Percentiles rank a stretch among this genome's conserved stretches.
These are phyloP conservation scores for Chenopodium formosanum DNA, from an alignment of 148 eudicot species.

Conservation along the genomic window DNA sequence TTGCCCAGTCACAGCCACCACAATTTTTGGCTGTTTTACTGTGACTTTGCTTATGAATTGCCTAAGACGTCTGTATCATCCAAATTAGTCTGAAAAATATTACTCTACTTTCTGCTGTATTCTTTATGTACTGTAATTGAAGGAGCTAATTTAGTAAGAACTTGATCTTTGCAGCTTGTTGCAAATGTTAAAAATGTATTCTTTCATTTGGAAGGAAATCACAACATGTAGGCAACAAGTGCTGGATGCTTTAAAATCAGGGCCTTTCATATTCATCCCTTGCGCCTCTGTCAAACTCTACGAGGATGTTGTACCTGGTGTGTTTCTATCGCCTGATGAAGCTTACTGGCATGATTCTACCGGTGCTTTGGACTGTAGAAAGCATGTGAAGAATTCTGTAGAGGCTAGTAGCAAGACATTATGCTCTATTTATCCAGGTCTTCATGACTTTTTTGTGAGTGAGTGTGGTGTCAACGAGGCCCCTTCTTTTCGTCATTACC, in stretches of 20 bases:
- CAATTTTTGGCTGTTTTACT: no score
- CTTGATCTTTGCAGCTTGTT: constrained; percentile 50
- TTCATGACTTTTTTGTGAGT: constrained; percentile 75
- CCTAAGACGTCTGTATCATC: no score
- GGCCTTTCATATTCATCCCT: constrained; percentile 82
- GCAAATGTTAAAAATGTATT: constrained; percentile 83
- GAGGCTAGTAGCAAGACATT: constrained; percentile 41
- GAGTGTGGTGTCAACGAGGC: constrained; percentile 77
- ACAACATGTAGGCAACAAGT: constrained; percentile 51
- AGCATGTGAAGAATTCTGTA: constrained; percentile 28
- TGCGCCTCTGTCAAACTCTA: constrained; percentile 30
- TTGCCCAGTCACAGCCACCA: no score
- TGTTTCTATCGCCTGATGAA: constrained; percentile 56
- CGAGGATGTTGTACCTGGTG: constrained; percentile 71
- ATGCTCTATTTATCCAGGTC: constrained; percentile 60
- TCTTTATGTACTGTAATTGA: no score
- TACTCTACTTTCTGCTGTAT: no score
- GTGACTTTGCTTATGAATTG: no score
- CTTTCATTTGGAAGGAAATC: constrained; percentile 68
- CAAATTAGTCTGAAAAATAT: no score
- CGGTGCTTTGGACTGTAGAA: constrained; percentile 48
- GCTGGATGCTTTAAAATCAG: constrained; percentile 46
- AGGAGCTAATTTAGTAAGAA: constrained; percentile 19
- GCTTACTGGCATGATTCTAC: constrained; percentile 85
- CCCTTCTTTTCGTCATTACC: constrained; percentile 59